Percentiles rank a stretch among this genome's conserved stretches.
Conservation (phyloP, 2,329 filamentous ascomycete species). For the Clonostachys rosea region DNA sequence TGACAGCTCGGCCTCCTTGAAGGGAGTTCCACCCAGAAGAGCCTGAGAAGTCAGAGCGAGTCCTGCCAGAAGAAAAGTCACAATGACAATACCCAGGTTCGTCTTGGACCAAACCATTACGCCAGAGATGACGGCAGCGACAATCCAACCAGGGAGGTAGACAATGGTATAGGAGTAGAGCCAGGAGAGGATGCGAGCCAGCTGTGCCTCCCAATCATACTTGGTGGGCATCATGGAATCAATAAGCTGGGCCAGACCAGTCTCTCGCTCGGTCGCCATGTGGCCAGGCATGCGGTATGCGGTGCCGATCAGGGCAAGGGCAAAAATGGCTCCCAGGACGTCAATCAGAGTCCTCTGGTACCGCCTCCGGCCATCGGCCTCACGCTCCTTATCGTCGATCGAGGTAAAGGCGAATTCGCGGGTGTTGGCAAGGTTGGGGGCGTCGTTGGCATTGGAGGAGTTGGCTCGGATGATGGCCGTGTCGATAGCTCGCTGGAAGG, state of each 20-base stretch:
- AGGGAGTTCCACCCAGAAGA: slow-evolving; percentile 71
- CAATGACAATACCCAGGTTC: slow-evolving; percentile 55
- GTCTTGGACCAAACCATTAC: slow-evolving; percentile 32
- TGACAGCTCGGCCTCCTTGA: slow-evolving; percentile 76
- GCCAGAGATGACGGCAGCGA: slow-evolving; percentile 30
- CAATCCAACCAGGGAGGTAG: slow-evolving; percentile 41
- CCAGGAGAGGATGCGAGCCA: slow-evolving; percentile 45
- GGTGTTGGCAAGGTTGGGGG: slow-evolving; percentile 7
- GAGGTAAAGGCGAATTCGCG: slow-evolving; percentile 39
- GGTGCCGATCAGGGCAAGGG: slow-evolving; percentile 74
- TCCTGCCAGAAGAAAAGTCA: slow-evolving; percentile 70
- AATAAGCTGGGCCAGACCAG: slow-evolving; percentile 81
- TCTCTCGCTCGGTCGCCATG: slow-evolving; percentile 79
- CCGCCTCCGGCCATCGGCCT: slow-evolving; percentile 57
- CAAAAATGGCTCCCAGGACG: slow-evolving; percentile 72
- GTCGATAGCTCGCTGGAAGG: slow-evolving; percentile 66
- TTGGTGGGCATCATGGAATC: slow-evolving; percentile 70
- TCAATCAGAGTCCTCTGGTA: slow-evolving; percentile 72
- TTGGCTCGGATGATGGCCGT: slow-evolving; percentile 41
- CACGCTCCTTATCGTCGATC: slow-evolving; percentile 63
- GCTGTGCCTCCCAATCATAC: slow-evolving; percentile 40
- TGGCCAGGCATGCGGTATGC: slow-evolving; percentile 84
- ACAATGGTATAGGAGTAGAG: slow-evolving; percentile 65
- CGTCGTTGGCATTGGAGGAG: slow-evolving; percentile 13
- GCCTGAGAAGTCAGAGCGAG: slow-evolving; percentile 70